Conservation (phyloP, 2,329 filamentous ascomycete species). For the Onygenales sp. region DNA sequence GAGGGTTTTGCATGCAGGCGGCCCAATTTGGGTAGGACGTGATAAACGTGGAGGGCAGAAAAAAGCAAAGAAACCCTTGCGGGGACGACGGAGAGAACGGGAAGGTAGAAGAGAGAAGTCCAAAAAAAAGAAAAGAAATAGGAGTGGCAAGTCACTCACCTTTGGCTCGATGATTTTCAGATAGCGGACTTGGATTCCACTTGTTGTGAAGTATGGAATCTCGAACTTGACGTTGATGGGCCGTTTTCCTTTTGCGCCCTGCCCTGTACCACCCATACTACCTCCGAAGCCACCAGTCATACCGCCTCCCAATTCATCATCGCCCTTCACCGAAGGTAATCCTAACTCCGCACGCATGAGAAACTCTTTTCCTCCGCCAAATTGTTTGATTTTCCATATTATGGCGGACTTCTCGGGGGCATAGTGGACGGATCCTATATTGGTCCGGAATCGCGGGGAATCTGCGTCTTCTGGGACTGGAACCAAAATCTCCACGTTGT, state of each 20-base stretch:
- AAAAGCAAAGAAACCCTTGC: not conserved
- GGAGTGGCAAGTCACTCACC: slow-evolving; percentile 47
- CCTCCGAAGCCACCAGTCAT: slow-evolving; percentile 98
- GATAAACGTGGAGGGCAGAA: not conserved
- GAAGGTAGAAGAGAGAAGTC: not conserved
- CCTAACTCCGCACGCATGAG: slow-evolving; percentile 96
- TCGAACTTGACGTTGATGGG: slow-evolving; percentile 99
- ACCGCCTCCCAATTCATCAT: slow-evolving; percentile 89
- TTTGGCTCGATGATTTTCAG: slow-evolving; percentile 99
- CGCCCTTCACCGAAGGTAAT: slow-evolving; percentile 83
- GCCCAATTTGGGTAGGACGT: slow-evolving; percentile 3
- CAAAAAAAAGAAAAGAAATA: slow-evolving; percentile 1
- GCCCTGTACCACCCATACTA: slow-evolving; percentile 85
- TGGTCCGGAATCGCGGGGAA: slow-evolving; percentile 89
- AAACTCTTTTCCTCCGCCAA: slow-evolving; percentile 96
- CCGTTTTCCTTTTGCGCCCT: slow-evolving; percentile 74
- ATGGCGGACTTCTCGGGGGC: slow-evolving; percentile 95
- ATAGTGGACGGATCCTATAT: slow-evolving; percentile 95
- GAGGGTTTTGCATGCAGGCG: not conserved
- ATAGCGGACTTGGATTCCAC: slow-evolving; percentile 95
- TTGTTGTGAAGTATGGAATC: slow-evolving; percentile 99
- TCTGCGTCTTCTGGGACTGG: slow-evolving; percentile 97
- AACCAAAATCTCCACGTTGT: slow-evolving; percentile 97
- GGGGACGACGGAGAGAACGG: not conserved
- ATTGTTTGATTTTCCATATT: slow-evolving; percentile 99